Percentiles rank a stretch among this genome's conserved stretches.
Evolutionary conservation across 345 rosid species (phyloP).

Genomic region (Brassica rapa): DNA sequence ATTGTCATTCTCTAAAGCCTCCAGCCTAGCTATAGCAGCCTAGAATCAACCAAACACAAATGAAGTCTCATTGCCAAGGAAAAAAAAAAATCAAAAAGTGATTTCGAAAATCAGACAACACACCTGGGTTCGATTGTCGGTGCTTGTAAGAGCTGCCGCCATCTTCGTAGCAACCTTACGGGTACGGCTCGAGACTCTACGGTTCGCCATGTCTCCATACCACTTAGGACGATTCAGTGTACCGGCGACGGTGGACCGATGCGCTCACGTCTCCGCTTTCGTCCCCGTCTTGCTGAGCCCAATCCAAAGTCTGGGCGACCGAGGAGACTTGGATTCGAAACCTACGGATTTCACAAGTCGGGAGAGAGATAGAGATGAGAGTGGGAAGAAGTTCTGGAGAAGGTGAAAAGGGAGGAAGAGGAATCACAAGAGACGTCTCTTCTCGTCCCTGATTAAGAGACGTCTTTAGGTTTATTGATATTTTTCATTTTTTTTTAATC

Average conservation of each 20-base stretch:
- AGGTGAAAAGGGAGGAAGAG: too few relatives aligned
- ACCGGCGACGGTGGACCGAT: conserved; percentile 20
- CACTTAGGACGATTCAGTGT: background rate
- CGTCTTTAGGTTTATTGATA: too few relatives aligned
- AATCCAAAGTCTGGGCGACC: too few relatives aligned
- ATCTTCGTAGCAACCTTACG: conserved; percentile 85
- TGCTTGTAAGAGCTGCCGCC: conserved; percentile 89
- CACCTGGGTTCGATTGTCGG: conserved; percentile 89
- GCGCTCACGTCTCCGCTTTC: too few relatives aligned
- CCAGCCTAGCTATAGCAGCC: conserved; percentile 91
- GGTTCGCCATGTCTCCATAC: conserved; percentile 68
- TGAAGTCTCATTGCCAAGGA: background rate
- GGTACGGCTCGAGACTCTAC: conserved; percentile 83
- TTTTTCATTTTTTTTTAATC: too few relatives aligned
- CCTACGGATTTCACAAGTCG: too few relatives aligned
- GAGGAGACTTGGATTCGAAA: too few relatives aligned
- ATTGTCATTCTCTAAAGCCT: conserved; percentile 89
- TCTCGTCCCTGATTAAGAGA: too few relatives aligned
- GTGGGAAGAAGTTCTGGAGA: too few relatives aligned
- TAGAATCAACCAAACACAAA: conserved; percentile 15
- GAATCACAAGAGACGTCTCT: too few relatives aligned
- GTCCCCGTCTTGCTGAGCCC: too few relatives aligned
- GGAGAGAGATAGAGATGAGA: background rate
- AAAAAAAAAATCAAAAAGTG: background rate
- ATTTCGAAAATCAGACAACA: background rate